Percentiles rank a stretch among this genome's conserved stretches.
Conservation (phyloP, 2,329 filamentous ascomycete species). For the Calonectria montana region DNA sequence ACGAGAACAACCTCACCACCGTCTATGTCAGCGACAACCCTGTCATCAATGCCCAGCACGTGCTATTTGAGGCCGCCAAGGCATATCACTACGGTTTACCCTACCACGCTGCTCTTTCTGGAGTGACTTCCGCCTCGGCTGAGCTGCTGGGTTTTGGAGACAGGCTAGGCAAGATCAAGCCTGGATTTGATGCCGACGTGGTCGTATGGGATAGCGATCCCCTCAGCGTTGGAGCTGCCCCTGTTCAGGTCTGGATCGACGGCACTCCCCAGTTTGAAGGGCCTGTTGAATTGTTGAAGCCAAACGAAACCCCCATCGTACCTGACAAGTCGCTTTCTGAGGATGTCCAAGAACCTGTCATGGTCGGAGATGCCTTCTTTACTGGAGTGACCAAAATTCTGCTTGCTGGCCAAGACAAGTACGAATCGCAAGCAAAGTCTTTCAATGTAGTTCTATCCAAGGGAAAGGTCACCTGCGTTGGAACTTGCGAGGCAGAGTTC, state of each 20-base stretch:
- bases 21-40: slow-evolving; percentile 80
- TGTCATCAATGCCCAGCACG: slow-evolving; percentile 76
- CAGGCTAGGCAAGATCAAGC: slow-evolving; percentile 70
- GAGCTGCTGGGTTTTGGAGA: slow-evolving; percentile 67
- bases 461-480: slow-evolving; percentile 68
- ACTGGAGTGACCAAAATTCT: slow-evolving; percentile 66
- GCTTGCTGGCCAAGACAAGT: slow-evolving; percentile 56
- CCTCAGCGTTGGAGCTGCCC: slow-evolving; percentile 68
- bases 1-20: slow-evolving; percentile 72
- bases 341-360: slow-evolving; percentile 54
- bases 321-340: slow-evolving; percentile 54
- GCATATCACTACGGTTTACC: slow-evolving; percentile 69
- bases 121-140: slow-evolving; percentile 69
- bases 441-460: slow-evolving; percentile 63
- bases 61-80: slow-evolving; percentile 73
- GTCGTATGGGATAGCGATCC: slow-evolving; percentile 74
- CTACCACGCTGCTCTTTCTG: slow-evolving; percentile 68
- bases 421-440: slow-evolving; percentile 47
- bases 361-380: slow-evolving; percentile 60
- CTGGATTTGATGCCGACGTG: slow-evolving; percentile 71
- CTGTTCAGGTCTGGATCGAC: slow-evolving; percentile 73
- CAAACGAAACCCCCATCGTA: slow-evolving; percentile 51
- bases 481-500: slow-evolving; percentile 61
- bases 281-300: slow-evolving; percentile 66
- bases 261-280: slow-evolving; percentile 65